phyloP scores from a whole-genome alignment of 2,329 filamentous ascomycete genomes.

The Diplodia seriata region DNA sequence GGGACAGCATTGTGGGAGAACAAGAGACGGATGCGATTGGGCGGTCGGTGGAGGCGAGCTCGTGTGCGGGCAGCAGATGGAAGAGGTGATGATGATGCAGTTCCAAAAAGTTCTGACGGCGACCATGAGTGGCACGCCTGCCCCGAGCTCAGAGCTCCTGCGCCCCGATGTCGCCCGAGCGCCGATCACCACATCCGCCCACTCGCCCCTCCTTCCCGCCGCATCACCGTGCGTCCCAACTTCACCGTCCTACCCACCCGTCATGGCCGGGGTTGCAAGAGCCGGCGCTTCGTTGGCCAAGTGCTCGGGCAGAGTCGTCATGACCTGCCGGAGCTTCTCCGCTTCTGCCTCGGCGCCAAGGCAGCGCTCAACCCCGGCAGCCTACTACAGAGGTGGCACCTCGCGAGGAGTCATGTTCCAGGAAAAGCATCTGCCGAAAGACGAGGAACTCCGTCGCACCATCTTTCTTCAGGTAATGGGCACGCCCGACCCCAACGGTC shows the following conservation, averaged over 20 bases:
- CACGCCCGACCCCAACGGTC: constrained; percentile 69
- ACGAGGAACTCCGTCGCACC: constrained; percentile 55
- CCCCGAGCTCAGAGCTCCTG: constrained; percentile 11
- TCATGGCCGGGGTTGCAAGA: neutral
- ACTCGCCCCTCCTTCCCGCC: neutral
- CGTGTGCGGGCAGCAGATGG: constrained; percentile 1
- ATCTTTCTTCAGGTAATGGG: constrained; percentile 69
- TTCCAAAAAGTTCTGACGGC: constrained; percentile 27
- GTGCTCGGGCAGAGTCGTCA: neutral
- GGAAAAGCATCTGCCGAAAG: constrained; percentile 57
- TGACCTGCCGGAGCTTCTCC: constrained; percentile 1
- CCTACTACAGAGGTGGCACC: constrained; percentile 73
- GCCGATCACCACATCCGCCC: constrained; percentile 9
- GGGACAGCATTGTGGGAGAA: constrained; percentile 56
- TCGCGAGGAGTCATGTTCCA: constrained; percentile 70
- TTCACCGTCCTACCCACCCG: neutral
- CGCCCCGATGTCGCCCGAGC: constrained; percentile 26
- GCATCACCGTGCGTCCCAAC: neutral
- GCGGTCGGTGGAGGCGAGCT: neutral
- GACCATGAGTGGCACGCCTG: constrained; percentile 1
- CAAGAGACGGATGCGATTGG: constrained; percentile 7
- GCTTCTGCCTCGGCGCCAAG: neutral
- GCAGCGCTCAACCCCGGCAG: constrained; percentile 48
- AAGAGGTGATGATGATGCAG: constrained; percentile 16
- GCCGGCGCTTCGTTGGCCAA: constrained; percentile 2